phyloP scores from a whole-genome alignment of 192 early-diverging fungal species.

The Haplosporangium gracile region DNA sequence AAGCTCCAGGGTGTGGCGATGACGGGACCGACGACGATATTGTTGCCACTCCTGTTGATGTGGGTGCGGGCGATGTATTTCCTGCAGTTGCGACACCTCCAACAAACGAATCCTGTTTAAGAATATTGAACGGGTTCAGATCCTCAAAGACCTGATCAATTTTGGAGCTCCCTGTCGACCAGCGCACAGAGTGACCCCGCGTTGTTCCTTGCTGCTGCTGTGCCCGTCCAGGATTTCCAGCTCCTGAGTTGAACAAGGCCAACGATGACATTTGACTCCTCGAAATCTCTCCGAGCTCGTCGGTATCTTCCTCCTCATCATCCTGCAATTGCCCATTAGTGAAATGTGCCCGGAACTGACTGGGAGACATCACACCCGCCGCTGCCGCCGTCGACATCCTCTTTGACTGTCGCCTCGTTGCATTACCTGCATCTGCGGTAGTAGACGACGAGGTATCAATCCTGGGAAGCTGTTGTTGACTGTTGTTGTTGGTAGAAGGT shows the following conservation, averaged over 20 bases:
- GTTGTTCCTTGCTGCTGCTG: neutral
- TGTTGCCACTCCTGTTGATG: neutral
- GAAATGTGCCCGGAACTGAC: slow-evolving; percentile 35
- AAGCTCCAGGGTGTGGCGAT: neutral
- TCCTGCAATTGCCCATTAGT: slow-evolving; percentile 28
- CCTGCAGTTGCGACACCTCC: slow-evolving; percentile 4
- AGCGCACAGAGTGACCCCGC: slow-evolving; percentile 15
- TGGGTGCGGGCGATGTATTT: neutral
- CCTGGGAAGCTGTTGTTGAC: slow-evolving; percentile 9
- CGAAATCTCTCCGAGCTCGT: slow-evolving; percentile 2
- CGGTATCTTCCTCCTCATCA: slow-evolving; percentile 17
- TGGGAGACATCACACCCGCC: slow-evolving; percentile 23
- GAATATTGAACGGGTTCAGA: slow-evolving; percentile 32
- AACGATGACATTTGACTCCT: neutral
- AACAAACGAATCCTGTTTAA: slow-evolving; percentile 6
- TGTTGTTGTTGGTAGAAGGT: neutral
- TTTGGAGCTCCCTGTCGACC: slow-evolving; percentile 22
- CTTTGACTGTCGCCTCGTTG: slow-evolving; percentile 17
- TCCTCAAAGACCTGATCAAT: slow-evolving; percentile 36
- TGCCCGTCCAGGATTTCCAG: neutral
- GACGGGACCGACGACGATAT: neutral
- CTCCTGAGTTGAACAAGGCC: neutral
- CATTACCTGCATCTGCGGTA: neutral
- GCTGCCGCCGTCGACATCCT: slow-evolving; percentile 10
- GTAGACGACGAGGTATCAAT: slow-evolving; percentile 15